These are phyloP conservation scores for Apiospora sp. DNA, from an alignment of 2,329 filamentous ascomycete species.

Conservation along the genomic window DNA sequence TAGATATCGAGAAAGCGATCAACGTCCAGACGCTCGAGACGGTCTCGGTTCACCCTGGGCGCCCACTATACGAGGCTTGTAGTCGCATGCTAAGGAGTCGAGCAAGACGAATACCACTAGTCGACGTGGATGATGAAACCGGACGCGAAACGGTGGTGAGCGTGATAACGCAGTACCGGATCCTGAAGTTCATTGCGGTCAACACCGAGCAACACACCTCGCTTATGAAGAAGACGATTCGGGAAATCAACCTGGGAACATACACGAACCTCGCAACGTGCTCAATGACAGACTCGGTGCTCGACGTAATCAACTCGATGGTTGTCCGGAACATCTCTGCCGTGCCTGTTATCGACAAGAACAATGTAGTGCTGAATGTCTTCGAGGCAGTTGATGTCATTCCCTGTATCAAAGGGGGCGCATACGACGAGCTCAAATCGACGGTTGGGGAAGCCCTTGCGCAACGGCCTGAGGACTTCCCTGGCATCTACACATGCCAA, in stretches of 20 bases:
- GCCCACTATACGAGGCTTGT: conserved; percentile 93
- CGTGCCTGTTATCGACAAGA: conserved; percentile 87
- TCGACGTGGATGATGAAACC: conserved; percentile 95
- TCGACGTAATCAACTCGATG: conserved; percentile 93
- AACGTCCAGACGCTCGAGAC: conserved; percentile 92
- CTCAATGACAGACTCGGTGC: conserved; percentile 87
- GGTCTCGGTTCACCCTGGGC: conserved; percentile 90
- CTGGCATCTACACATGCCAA: conserved; percentile 95
- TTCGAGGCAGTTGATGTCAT: conserved; percentile 99
- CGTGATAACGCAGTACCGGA: conserved; percentile 97
- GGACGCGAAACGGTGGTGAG: conserved; percentile 91
- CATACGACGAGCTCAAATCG: conserved; percentile 88
- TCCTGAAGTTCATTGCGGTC: conserved; percentile 97
- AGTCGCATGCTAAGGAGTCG: conserved; percentile 93
- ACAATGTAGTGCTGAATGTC: conserved; percentile 84
- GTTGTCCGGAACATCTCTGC: conserved; percentile 94
- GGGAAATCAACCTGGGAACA: conserved; percentile 84
- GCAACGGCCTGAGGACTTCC: conserved; percentile 88
- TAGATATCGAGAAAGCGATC: conserved; percentile 95
- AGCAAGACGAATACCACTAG: conserved; percentile 89
- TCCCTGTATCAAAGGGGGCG: conserved; percentile 89
- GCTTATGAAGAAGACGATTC: conserved; percentile 84
- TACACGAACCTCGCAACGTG: conserved; percentile 84
- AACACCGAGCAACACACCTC: conserved; percentile 88
- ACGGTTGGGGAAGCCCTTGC: conserved; percentile 89